A percentile compares a stretch with the other conserved stretches of the same genome.
These are phyloP conservation scores for Hura crepitans DNA, from an alignment of 441 rosid species.

Conservation along the genomic window DNA sequence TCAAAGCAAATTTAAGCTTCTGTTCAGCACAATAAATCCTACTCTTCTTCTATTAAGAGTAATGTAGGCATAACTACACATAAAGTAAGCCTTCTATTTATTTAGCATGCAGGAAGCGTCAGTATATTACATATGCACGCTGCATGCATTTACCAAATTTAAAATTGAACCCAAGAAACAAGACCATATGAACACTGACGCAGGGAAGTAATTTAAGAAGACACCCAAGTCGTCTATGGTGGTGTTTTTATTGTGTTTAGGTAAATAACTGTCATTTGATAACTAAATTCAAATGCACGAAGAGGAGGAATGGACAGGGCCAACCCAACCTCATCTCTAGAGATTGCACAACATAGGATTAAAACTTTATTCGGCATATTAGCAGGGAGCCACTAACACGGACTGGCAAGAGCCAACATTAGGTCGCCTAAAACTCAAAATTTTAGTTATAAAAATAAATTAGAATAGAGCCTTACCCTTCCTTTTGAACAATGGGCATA, in stretches of 20 bases:
- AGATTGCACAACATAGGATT: too few relatives aligned
- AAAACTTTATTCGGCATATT: too few relatives aligned
- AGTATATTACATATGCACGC: not conserved
- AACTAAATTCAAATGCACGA: too few relatives aligned
- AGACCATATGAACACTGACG: not conserved
- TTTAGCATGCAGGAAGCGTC: not conserved
- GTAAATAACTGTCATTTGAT: too few relatives aligned
- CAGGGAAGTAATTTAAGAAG: too few relatives aligned
- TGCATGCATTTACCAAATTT: not conserved
- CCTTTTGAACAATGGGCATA: constrained; percentile 93
- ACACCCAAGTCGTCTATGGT: too few relatives aligned
- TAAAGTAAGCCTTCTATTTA: not conserved
- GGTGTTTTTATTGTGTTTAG: not conserved
- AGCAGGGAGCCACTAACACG: too few relatives aligned
- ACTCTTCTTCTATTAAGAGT: not conserved
- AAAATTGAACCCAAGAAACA: not conserved
- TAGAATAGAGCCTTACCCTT: constrained; percentile 49
- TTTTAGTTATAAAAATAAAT: not conserved
- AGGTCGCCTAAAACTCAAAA: too few relatives aligned
- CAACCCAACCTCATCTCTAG: too few relatives aligned
- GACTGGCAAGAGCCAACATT: too few relatives aligned
- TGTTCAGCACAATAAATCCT: not conserved
- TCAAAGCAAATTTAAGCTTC: not conserved
- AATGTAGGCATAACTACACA: not conserved
- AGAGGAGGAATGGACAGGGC: too few relatives aligned